Conservation (phyloP, 2,329 filamentous ascomycete genomes). For the Erysiphe neolycopersici region DNA sequence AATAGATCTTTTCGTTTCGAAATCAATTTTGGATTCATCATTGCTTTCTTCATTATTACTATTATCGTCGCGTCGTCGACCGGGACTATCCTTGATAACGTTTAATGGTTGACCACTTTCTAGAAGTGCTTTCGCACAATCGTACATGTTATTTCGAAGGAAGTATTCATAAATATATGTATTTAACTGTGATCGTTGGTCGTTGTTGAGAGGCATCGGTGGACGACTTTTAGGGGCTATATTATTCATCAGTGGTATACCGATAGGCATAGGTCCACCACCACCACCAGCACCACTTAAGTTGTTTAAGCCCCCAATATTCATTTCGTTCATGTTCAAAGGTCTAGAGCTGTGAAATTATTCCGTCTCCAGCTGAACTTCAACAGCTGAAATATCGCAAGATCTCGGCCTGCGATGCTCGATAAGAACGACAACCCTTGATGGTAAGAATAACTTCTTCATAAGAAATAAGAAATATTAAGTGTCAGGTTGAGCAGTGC, state of each 20-base stretch:
- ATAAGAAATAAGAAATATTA: neutral
- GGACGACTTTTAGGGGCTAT: conserved; percentile 13
- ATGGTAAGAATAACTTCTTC: neutral
- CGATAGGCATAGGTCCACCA: conserved; percentile 34
- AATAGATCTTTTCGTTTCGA: conserved; percentile 45
- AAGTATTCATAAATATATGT: conserved; percentile 88
- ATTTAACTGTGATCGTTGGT: conserved; percentile 35
- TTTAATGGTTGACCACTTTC: conserved; percentile 39
- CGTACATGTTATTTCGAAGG: conserved; percentile 57
- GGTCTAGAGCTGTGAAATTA: no score
- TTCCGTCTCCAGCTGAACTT: neutral
- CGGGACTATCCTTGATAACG: conserved; percentile 40
- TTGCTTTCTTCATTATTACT: conserved; percentile 40
- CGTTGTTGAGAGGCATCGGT: conserved; percentile 13
- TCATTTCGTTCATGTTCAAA: conserved; percentile 13
- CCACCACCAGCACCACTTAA: conserved; percentile 26
- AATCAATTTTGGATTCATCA: conserved; percentile 54
- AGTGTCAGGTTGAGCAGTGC: neutral
- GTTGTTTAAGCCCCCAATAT: conserved; percentile 39
- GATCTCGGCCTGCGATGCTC: conserved; percentile 1
- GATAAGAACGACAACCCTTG: neutral
- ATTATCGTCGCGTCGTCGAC: conserved; percentile 37
- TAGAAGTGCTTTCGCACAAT: conserved; percentile 53
- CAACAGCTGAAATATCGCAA: neutral
- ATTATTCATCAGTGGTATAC: conserved; percentile 37